These are phyloP conservation scores for Stagonosporopsis rhizophila DNA, from an alignment of 2,329 filamentous ascomycete genomes.

Conservation along the genomic window DNA sequence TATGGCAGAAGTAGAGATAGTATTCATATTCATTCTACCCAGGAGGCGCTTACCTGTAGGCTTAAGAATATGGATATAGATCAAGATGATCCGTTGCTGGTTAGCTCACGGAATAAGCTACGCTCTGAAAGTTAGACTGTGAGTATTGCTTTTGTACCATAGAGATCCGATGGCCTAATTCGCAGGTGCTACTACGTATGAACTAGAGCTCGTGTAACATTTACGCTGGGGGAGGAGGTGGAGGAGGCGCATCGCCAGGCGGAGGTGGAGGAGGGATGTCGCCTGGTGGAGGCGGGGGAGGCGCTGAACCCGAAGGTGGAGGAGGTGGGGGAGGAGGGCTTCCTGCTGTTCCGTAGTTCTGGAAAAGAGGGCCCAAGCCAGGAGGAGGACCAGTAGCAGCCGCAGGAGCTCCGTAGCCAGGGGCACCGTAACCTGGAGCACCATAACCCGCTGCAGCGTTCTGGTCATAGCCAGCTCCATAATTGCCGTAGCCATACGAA, in stretches of 20 bases:
- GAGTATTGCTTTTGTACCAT: conserved; percentile 6
- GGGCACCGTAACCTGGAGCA: conserved; percentile 52
- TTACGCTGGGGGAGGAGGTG: conserved; percentile 49
- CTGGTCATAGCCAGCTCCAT: conserved; percentile 41
- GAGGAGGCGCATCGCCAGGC: conserved; percentile 66
- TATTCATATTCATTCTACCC: not conserved
- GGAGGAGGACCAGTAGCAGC: conserved; percentile 56
- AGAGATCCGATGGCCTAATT: not conserved
- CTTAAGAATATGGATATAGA: not conserved
- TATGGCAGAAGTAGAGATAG: not conserved
- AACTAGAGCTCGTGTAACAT: not conserved
- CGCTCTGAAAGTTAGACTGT: not conserved
- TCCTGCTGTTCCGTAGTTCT: conserved; percentile 65
- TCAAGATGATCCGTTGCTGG: not conserved
- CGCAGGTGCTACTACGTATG: conserved; percentile 4
- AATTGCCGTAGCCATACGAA: conserved; percentile 54
- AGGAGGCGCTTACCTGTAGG: conserved; percentile 7
- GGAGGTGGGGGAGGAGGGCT: conserved; percentile 68
- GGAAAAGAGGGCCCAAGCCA: conserved; percentile 70
- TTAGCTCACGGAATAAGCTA: not conserved
- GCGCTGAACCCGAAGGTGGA: conserved; percentile 65
- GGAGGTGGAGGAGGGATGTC: conserved; percentile 63
- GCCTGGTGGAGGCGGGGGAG: conserved; percentile 66
- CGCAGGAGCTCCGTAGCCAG: conserved; percentile 50
- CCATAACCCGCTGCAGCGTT: conserved; percentile 33